Evolutionary conservation across 2,329 filamentous ascomycete species (phyloP).

Genomic region (Pseudogymnoascus sp.): DNA sequence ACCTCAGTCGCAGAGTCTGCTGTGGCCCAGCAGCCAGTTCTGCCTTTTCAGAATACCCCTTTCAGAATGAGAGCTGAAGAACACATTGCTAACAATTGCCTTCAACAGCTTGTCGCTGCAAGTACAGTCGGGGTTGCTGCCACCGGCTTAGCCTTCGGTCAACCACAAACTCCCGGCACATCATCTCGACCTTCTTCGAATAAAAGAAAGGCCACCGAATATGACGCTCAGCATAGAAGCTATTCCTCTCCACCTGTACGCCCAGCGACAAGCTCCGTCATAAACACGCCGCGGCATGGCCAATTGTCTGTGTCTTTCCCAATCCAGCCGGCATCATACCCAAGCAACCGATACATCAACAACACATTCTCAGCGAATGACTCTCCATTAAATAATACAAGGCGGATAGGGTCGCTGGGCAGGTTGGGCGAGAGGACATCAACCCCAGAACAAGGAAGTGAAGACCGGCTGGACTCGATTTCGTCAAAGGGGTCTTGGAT

Average conservation of each 20-base stretch:
- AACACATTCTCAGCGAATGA: constrained; percentile 19
- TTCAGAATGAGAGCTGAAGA: neutral
- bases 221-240: constrained; percentile 19
- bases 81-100: neutral
- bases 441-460: constrained; percentile 19
- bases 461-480: constrained; percentile 41
- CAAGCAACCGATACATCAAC: constrained; percentile 16
- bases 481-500: constrained; percentile 66
- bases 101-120: constrained; percentile 29
- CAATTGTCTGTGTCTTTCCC: constrained; percentile 8
- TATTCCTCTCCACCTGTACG: constrained; percentile 22
- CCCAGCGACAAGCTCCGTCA: constrained; percentile 25
- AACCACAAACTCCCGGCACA: constrained; percentile 22
- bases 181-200: constrained; percentile 24
- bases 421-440: constrained; percentile 20
- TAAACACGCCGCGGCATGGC: constrained; percentile 19
- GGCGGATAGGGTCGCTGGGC: constrained; percentile 21
- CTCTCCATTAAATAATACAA: constrained; percentile 18
- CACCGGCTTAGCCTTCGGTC: constrained; percentile 27
- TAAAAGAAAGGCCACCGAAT: constrained; percentile 24
- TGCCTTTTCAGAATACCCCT: neutral
- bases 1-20: constrained; percentile 4
- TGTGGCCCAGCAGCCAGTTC: neutral
- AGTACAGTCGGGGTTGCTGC: constrained; percentile 31
- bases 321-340: constrained; percentile 13